A percentile compares a stretch with the other conserved stretches of the same genome.
These are phyloP conservation scores for Sphagnum contortum DNA, from an alignment of 225 moss, liverwort and hornwort species.

Conservation along the genomic window DNA sequence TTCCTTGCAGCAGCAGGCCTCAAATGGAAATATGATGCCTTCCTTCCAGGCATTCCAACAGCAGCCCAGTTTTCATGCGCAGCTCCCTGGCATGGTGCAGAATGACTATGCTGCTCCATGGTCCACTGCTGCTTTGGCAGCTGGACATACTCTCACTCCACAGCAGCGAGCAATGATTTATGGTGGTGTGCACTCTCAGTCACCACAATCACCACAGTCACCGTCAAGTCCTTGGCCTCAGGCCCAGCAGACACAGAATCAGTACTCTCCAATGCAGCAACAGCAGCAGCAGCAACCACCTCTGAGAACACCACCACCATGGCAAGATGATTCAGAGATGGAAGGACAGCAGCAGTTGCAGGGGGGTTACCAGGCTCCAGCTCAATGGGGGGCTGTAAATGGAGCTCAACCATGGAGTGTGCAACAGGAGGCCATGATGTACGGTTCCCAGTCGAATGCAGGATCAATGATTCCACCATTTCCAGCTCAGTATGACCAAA, in stretches of 20 bases:
- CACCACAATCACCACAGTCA: constrained; percentile 8
- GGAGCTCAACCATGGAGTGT: constrained; percentile 19
- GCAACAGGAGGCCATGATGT: constrained; percentile 40
- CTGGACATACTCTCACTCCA: constrained; percentile 9
- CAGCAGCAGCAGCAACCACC: not conserved
- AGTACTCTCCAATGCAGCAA: too few species aligned
- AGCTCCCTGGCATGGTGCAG: constrained; percentile 15
- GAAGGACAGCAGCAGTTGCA: constrained; percentile 5
- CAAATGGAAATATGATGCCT: not conserved
- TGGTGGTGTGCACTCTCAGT: constrained; percentile 11
- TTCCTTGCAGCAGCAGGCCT: too few species aligned
- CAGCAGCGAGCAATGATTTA: constrained; percentile 15
- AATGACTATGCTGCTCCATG: constrained; percentile 32
- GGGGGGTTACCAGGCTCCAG: not conserved
- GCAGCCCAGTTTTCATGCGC: constrained; percentile 32
- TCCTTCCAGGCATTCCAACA: not conserved
- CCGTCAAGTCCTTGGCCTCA: constrained; percentile 2
- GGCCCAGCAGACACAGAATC: constrained; percentile 8
- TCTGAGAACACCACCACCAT: not conserved
- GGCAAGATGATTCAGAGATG: constrained; percentile 2
- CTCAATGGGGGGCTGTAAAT: not conserved
- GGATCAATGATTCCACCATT: too few species aligned
- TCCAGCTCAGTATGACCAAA: constrained; percentile 14
- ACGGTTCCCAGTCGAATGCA: constrained; percentile 8
- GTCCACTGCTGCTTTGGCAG: constrained; percentile 7